These are phyloP conservation scores for Syzygium grande DNA, from an alignment of 345 rosid species.

Conservation along the genomic window DNA sequence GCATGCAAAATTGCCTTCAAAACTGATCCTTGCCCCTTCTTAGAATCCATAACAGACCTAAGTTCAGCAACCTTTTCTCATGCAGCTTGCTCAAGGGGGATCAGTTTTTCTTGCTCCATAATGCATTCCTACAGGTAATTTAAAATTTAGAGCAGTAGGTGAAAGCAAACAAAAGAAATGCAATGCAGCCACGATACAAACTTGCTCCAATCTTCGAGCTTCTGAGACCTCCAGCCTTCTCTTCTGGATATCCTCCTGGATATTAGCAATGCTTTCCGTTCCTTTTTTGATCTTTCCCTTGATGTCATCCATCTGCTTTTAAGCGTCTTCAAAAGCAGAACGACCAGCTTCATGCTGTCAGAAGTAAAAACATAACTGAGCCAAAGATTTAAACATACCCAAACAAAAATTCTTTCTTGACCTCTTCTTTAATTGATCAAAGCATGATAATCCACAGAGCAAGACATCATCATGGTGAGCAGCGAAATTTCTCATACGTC, in stretches of 20 bases:
- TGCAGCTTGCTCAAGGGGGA: slow-evolving; percentile 87
- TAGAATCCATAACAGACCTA: slow-evolving; percentile 65
- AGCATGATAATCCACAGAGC: neutral
- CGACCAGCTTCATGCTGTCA: slow-evolving; percentile 78
- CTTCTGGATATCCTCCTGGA: slow-evolving; percentile 49
- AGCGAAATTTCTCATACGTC: neutral
- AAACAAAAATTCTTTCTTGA: neutral
- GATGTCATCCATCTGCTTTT: slow-evolving; percentile 60
- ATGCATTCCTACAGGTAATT: slow-evolving; percentile 51
- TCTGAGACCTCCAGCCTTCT: slow-evolving; percentile 53
- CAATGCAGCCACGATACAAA: slow-evolving; percentile 14
- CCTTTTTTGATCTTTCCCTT: slow-evolving; percentile 37
- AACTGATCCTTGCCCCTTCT: slow-evolving; percentile 89
- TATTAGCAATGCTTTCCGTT: slow-evolving; percentile 27
- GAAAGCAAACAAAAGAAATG: slow-evolving; percentile 3
- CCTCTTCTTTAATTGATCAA: neutral
- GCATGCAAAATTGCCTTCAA: slow-evolving; percentile 80
- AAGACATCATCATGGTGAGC: neutral
- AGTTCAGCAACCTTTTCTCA: slow-evolving; percentile 87
- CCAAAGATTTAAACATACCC: slow-evolving; percentile 4
- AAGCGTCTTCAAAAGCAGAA: slow-evolving; percentile 73
- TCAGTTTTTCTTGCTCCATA: slow-evolving; percentile 71
- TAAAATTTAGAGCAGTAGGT: slow-evolving; percentile 1
- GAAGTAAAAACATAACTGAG: slow-evolving; percentile 7
- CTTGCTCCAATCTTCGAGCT: slow-evolving; percentile 72